Evolutionary conservation across 129 eudicot species (phyloP).

Genomic region (Ambrosia artemisiifolia): DNA sequence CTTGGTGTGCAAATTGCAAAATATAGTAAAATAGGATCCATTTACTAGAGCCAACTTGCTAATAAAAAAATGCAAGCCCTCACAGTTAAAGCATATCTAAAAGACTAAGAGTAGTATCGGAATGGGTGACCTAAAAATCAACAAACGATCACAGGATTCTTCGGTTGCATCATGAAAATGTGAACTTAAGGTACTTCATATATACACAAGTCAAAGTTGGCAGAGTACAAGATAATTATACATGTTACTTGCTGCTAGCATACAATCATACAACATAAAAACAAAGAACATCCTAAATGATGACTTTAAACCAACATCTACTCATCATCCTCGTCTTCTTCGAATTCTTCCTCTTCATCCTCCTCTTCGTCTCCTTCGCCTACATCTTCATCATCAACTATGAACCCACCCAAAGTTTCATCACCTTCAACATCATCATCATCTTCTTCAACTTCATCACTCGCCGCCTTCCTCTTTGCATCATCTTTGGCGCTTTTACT

Average conservation of each 20-base stretch:
- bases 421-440: slow-evolving; percentile 48
- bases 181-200: not conserved
- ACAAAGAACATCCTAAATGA: slow-evolving; percentile 2
- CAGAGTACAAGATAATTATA: not conserved
- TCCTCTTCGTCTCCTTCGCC: slow-evolving; percentile 34
- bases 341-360: slow-evolving; percentile 45
- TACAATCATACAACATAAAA: slow-evolving; percentile 5
- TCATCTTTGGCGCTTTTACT: slow-evolving; percentile 12
- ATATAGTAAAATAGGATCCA: no score
- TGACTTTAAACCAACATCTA: slow-evolving; percentile 25
- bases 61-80: no score
- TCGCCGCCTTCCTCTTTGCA: slow-evolving; percentile 10
- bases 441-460: slow-evolving; percentile 38
- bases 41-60: no score
- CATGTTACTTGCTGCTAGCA: slow-evolving; percentile 1
- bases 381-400: slow-evolving; percentile 52
- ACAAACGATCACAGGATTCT: not conserved
- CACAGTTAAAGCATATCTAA: no score
- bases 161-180: not conserved
- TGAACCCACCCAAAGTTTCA: slow-evolving; percentile 76
- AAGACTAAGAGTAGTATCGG: no score
- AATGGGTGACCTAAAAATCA: not conserved
- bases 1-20: no score
- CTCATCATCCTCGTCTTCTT: slow-evolving; percentile 58
- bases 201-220: not conserved